phyloP scores from a whole-genome alignment of 2,329 filamentous ascomycete species.

The Epichloe uncinata region DNA sequence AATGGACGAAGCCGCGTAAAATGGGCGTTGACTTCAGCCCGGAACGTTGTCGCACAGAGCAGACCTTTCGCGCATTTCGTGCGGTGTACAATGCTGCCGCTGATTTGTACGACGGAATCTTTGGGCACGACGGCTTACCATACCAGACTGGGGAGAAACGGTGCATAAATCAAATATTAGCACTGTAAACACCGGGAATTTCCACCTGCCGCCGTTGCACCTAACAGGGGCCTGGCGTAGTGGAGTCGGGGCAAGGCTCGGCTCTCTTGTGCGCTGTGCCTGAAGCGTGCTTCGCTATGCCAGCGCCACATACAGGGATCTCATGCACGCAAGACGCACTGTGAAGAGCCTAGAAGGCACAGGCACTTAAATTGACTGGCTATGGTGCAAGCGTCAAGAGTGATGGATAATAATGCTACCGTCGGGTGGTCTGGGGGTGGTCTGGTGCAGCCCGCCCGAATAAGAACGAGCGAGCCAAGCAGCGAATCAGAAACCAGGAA shows the following conservation, averaged over 20 bases:
- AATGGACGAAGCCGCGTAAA: not conserved
- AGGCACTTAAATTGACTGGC: not conserved
- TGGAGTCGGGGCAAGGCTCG: not conserved
- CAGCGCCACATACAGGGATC: not conserved
- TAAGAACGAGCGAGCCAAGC: not conserved
- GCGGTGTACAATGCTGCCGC: not conserved
- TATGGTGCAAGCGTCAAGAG: not conserved
- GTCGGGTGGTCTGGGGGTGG: too few species aligned
- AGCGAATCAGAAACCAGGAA: not conserved
- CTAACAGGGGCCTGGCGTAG: not conserved
- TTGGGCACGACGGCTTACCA: not conserved
- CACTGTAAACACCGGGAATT: not conserved
- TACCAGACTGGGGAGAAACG: not conserved
- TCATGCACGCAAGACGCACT: constrained; percentile 3
- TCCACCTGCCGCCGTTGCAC: not conserved
- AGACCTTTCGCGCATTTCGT: not conserved
- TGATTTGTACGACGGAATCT: not conserved
- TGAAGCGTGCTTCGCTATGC: not conserved
- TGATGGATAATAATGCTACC: constrained; percentile 1
- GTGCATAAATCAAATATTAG: not conserved
- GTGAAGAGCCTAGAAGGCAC: not conserved
- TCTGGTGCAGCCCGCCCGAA: not conserved
- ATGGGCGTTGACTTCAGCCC: not conserved
- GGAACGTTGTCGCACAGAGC: not conserved
- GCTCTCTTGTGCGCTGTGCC: not conserved